phyloP scores from a whole-genome alignment of 2,329 filamentous ascomycete species.

The Talaromyces islandicus region DNA sequence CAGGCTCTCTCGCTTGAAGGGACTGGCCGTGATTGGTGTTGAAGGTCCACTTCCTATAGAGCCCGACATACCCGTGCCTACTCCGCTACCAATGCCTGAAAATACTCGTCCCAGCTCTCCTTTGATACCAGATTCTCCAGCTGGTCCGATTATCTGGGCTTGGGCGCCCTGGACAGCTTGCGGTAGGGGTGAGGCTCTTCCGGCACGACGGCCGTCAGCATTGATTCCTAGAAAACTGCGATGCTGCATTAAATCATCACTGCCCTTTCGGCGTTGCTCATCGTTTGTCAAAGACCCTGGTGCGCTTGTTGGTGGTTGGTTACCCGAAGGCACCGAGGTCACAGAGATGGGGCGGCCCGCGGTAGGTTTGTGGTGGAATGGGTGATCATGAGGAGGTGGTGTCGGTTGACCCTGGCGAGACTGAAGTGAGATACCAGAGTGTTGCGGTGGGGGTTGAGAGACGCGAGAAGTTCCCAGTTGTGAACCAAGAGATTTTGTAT shows the following conservation, averaged over 20 bases:
- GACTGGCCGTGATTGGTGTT: slow-evolving; percentile 50
- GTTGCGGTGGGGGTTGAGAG: slow-evolving; percentile 13
- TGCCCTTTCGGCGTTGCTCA: slow-evolving; percentile 39
- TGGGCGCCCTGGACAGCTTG: slow-evolving; percentile 93
- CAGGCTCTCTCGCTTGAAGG: slow-evolving; percentile 47
- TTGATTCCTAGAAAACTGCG: slow-evolving; percentile 68
- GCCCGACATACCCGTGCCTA: slow-evolving; percentile 48
- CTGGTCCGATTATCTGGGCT: slow-evolving; percentile 68
- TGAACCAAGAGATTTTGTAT: slow-evolving; percentile 36
- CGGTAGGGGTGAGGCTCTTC: slow-evolving; percentile 78
- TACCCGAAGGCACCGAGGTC: slow-evolving; percentile 27
- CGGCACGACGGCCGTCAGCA: slow-evolving; percentile 70
- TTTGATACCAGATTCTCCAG: slow-evolving; percentile 83
- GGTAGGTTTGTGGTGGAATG: slow-evolving; percentile 25
- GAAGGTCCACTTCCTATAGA: slow-evolving; percentile 46
- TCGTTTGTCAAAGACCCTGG: slow-evolving; percentile 24
- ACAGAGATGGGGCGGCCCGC: slow-evolving; percentile 29
- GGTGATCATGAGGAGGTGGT: slow-evolving; percentile 27
- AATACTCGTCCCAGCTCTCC: slow-evolving; percentile 94
- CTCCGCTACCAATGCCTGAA: slow-evolving; percentile 75
- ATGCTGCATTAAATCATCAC: slow-evolving; percentile 53
- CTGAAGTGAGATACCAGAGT: slow-evolving; percentile 21
- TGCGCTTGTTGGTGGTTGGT: slow-evolving; percentile 19
- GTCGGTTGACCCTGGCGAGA: slow-evolving; percentile 28
- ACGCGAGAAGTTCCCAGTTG: slow-evolving; percentile 30